A percentile compares a stretch with the other conserved stretches of the same genome.
Evolutionary conservation across 2,329 filamentous ascomycete species (phyloP).

Genomic region (Penicillium rolfsii): DNA sequence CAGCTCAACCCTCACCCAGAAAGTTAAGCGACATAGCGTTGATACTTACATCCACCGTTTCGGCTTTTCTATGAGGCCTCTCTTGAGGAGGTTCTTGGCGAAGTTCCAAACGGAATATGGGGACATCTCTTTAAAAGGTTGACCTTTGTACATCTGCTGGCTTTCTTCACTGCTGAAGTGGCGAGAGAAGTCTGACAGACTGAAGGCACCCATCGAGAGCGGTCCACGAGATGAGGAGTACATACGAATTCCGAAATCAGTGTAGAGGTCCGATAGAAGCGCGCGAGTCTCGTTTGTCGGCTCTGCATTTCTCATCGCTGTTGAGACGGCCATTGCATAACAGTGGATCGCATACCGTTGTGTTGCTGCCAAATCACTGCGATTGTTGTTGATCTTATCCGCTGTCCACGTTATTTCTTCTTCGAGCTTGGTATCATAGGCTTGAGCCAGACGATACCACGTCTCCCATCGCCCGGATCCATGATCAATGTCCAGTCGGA

Average conservation of each 20-base stretch:
- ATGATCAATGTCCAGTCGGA: constrained; percentile 81
- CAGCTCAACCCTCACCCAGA: constrained; percentile 20
- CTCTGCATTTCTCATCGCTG: constrained; percentile 61
- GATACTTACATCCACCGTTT: constrained; percentile 64
- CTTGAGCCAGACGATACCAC: constrained; percentile 86
- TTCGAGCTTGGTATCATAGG: constrained; percentile 84
- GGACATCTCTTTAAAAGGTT: constrained; percentile 61
- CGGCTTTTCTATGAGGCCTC: constrained; percentile 61
- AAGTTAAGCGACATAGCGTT: neutral
- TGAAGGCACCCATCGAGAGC: constrained; percentile 69
- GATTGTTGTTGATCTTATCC: constrained; percentile 86
- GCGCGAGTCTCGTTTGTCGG: constrained; percentile 56
- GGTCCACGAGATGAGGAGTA: constrained; percentile 71
- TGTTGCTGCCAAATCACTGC: constrained; percentile 71
- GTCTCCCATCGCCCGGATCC: constrained; percentile 83
- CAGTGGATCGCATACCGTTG: constrained; percentile 84
- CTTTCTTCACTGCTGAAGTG: constrained; percentile 60
- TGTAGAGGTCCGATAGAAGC: constrained; percentile 67
- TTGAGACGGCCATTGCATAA: constrained; percentile 70
- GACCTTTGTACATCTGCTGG: constrained; percentile 60
- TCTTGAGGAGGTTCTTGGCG: constrained; percentile 62
- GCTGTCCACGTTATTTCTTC: constrained; percentile 86
- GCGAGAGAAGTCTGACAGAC: constrained; percentile 62
- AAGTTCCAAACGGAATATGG: constrained; percentile 67
- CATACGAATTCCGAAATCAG: constrained; percentile 68